Conservation (phyloP, 75 land plant genomes). For the Pinus taeda region DNA sequence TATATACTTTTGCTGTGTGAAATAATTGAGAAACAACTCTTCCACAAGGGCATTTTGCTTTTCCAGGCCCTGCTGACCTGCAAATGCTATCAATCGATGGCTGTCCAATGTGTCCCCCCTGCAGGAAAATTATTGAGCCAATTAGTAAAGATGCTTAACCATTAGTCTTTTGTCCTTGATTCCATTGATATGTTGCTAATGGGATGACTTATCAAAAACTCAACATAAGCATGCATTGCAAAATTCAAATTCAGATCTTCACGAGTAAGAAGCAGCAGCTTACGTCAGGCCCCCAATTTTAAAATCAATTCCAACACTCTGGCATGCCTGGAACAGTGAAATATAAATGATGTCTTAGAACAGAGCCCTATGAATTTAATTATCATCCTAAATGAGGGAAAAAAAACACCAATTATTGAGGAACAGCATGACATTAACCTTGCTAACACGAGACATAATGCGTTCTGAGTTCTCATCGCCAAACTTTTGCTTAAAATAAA, state of each 20-base stretch:
- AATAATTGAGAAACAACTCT: conserved; percentile 64
- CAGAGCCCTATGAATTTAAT: too few relatives aligned
- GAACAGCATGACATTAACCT: background rate
- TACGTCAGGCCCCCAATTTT: conserved; percentile 69
- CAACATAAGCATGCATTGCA: too few relatives aligned
- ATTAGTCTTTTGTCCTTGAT: too few relatives aligned
- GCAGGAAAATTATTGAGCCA: conserved; percentile 11
- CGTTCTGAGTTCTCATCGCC: conserved; percentile 29
- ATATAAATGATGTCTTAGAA: background rate
- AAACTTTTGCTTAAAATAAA: conserved; percentile 58
- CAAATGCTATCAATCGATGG: conserved; percentile 76
- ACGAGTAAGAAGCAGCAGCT: conserved; percentile 10
- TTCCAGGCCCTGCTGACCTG: conserved; percentile 67
- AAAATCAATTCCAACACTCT: conserved; percentile 53
- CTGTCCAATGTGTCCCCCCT: conserved; percentile 87
- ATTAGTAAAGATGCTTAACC: background rate
- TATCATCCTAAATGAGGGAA: too few relatives aligned
- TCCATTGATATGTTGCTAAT: too few relatives aligned
- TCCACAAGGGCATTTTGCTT: conserved; percentile 79
- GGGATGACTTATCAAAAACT: too few relatives aligned
- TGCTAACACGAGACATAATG: conserved; percentile 14
- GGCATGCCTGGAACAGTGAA: conserved; percentile 47
- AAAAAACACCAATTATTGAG: background rate
- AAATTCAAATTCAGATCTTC: too few relatives aligned
- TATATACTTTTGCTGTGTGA: conserved; percentile 70